Conservation (phyloP, 352 stramenopile species). For the Phytophthora foliorum region DNA sequence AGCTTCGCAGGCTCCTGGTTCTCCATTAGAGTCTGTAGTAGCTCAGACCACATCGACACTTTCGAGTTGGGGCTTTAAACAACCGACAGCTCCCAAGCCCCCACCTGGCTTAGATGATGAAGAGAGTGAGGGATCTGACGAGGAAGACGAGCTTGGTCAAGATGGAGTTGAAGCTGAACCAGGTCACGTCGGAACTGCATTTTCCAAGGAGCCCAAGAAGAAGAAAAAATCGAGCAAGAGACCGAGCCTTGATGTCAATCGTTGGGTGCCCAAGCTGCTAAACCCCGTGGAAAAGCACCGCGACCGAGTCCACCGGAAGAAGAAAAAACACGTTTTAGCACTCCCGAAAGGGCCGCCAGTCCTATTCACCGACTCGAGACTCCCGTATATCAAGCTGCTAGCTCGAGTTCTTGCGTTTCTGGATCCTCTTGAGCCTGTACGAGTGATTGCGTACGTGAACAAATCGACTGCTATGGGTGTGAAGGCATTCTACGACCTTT, state of each 20-base stretch:
- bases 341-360: constrained; percentile 17
- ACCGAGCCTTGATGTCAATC: constrained; percentile 26
- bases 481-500: constrained; percentile 46
- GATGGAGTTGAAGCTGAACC: background rate
- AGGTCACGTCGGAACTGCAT: background rate
- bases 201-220: constrained; percentile 14
- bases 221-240: constrained; percentile 23
- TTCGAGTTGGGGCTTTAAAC: constrained; percentile 1
- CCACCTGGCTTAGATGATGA: constrained; percentile 22
- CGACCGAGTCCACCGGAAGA: constrained; percentile 48
- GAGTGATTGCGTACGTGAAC: constrained; percentile 48
- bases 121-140: constrained; percentile 29
- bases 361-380: constrained; percentile 38
- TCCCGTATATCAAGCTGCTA: constrained; percentile 31
- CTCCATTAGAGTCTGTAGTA: background rate
- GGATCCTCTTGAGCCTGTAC: constrained; percentile 34
- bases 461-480: constrained; percentile 38
- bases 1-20: constrained; percentile 3
- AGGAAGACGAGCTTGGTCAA: constrained; percentile 3
- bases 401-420: constrained; percentile 56
- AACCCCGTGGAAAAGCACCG: constrained; percentile 44
- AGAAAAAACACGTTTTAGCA: constrained; percentile 25
- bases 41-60: background rate
- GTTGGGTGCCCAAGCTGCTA: constrained; percentile 60
- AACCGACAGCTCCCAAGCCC: constrained; percentile 28